Conservation (phyloP, 1,139 yeast genomes). For the Geotrichum australiense region DNA sequence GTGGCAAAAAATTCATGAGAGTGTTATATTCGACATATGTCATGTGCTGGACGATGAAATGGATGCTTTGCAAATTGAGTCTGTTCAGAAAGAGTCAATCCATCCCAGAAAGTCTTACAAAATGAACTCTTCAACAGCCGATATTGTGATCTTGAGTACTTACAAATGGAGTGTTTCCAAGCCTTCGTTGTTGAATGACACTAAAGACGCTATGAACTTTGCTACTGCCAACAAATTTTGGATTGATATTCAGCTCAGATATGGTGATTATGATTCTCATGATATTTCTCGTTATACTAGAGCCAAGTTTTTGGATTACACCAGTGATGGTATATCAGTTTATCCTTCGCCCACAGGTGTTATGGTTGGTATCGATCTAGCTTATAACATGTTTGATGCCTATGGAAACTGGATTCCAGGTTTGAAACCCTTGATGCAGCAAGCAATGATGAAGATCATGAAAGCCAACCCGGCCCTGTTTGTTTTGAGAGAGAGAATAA, state of each 20-base stretch:
- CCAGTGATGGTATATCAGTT: slow-evolving; percentile 74
- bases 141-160: slow-evolving; percentile 67
- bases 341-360: slow-evolving; percentile 95
- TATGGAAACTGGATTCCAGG: slow-evolving; percentile 99
- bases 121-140: slow-evolving; percentile 95
- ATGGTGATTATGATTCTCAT: slow-evolving; percentile 97
- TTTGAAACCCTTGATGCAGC: slow-evolving; percentile 78
- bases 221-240: slow-evolving; percentile 68
- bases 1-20: slow-evolving; percentile 98
- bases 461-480: slow-evolving; percentile 90
- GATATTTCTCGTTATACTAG: slow-evolving; percentile 92
- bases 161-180: slow-evolving; percentile 79
- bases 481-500: slow-evolving; percentile 84
- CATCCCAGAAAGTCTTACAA: slow-evolving; percentile 97
- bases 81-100: slow-evolving; percentile 83
- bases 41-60: slow-evolving; percentile 87
- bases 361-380: slow-evolving; percentile 84
- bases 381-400: slow-evolving; percentile 93
- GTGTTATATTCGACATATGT: slow-evolving; percentile 86
- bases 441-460: slow-evolving; percentile 92
- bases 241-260: slow-evolving; percentile 91
- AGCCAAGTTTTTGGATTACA: slow-evolving; percentile 88
- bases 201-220: slow-evolving; percentile 35
- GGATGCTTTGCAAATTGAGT: slow-evolving; percentile 75
- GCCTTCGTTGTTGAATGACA: slow-evolving; percentile 64